Conservation (phyloP, 495 filamentous ascomycete genomes). For the Evernia prunastri region DNA sequence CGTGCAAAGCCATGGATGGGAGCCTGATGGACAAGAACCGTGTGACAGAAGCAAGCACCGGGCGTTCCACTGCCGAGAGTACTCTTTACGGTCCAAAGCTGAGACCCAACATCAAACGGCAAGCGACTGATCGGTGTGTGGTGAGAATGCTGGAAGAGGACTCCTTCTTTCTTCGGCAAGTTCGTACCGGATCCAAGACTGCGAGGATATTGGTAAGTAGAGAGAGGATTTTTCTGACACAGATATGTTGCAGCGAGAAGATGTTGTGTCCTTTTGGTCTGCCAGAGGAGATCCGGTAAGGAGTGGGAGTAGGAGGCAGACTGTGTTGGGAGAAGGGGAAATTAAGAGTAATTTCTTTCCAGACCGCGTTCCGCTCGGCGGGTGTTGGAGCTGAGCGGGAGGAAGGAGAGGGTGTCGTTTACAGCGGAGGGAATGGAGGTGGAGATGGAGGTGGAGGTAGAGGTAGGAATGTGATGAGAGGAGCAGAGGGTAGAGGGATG, state of each 20-base stretch:
- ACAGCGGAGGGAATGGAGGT: neutral
- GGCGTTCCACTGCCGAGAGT: neutral
- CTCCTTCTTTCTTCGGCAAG: neutral
- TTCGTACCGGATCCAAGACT: neutral
- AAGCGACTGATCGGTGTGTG: neutral
- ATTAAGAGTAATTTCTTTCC: neutral
- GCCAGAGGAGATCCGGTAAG: neutral
- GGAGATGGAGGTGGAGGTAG: neutral
- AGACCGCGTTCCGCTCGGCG: conserved; percentile 2
- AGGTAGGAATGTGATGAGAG: neutral
- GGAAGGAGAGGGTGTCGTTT: neutral
- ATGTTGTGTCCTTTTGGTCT: neutral
- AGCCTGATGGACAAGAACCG: neutral
- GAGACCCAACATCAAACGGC: neutral
- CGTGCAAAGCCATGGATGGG: conserved; percentile 11
- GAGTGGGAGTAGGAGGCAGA: neutral
- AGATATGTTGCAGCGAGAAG: neutral
- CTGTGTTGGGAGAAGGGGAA: neutral
- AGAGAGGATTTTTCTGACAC: neutral
- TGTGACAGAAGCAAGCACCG: neutral
- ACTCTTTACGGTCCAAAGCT: neutral
- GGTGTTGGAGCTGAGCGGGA: neutral
- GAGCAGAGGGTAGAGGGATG: neutral
- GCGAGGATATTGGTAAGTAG: neutral
- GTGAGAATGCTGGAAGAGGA: conserved; percentile 1